Conservation (phyloP, 345 rosid genomes). For the Psidium friedrichsthalianum region DNA sequence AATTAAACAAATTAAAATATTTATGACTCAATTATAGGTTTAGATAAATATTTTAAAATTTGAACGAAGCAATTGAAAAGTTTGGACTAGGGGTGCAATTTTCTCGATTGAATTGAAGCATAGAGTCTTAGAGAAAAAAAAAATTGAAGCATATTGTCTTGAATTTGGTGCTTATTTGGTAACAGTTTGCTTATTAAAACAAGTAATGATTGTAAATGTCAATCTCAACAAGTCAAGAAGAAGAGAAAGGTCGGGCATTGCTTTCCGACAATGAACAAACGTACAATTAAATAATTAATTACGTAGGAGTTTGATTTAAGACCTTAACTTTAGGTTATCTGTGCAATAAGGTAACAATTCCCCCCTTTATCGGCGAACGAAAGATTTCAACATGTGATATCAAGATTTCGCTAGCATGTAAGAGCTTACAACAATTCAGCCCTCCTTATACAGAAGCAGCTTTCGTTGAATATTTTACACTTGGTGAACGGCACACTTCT, state of each 20-base stretch:
- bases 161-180: background rate
- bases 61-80: background rate
- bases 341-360: background rate
- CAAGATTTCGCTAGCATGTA: background rate
- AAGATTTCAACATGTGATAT: background rate
- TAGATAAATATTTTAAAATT: background rate
- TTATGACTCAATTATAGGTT: background rate
- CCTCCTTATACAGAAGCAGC: background rate
- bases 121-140: too few relatives aligned
- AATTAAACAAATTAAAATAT: too few relatives aligned
- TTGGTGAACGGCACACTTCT: background rate
- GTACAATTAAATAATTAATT: background rate
- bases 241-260: background rate
- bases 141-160: background rate
- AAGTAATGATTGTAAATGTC: background rate
- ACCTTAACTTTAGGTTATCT: background rate
- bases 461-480: background rate
- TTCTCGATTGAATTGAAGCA: background rate
- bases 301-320: background rate
- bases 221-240: background rate
- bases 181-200: background rate
- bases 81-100: background rate
- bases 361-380: accelerated
- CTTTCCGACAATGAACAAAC: background rate
- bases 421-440: background rate